These are phyloP conservation scores for Didymosphaeria variabile DNA, from an alignment of 2,329 filamentous ascomycete genomes.

Conservation along the genomic window DNA sequence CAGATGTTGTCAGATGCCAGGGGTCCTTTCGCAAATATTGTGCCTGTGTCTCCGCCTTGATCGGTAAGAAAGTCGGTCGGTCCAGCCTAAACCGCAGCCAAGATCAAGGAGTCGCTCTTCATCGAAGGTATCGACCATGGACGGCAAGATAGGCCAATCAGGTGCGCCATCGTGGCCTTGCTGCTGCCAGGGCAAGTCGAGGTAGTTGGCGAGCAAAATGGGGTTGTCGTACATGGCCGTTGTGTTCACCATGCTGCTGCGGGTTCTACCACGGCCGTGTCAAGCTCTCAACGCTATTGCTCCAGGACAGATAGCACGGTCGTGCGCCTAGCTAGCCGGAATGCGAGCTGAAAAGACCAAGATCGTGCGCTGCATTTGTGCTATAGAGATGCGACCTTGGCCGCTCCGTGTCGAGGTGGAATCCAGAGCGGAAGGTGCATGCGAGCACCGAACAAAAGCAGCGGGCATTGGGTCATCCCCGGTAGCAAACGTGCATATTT, in stretches of 20 bases:
- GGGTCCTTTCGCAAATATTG: background rate
- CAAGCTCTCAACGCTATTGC: background rate
- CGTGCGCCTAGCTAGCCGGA: no score
- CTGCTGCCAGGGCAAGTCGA: conserved; percentile 54
- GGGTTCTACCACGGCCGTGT: background rate
- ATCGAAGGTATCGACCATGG: conserved; percentile 50
- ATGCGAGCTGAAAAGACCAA: no score
- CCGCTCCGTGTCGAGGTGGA: no score
- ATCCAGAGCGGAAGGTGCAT: background rate
- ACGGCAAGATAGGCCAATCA: conserved; percentile 54
- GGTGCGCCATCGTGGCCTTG: conserved; percentile 48
- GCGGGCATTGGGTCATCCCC: background rate
- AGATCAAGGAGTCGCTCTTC: conserved; percentile 54
- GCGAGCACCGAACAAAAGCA: background rate
- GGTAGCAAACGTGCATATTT: no score
- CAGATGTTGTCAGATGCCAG: background rate
- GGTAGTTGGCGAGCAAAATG: conserved; percentile 13
- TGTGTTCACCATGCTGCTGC: conserved; percentile 8
- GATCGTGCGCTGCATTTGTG: no score
- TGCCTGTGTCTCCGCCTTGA: conserved; percentile 12
- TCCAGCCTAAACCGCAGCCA: conserved; percentile 59
- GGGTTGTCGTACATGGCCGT: conserved; percentile 17
- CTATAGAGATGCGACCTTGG: no score
- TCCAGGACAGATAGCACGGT: no score
- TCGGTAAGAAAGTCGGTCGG: conserved; percentile 36